Conservation (phyloP, 441 rosid genomes). For the Codiaeum variegatum region DNA sequence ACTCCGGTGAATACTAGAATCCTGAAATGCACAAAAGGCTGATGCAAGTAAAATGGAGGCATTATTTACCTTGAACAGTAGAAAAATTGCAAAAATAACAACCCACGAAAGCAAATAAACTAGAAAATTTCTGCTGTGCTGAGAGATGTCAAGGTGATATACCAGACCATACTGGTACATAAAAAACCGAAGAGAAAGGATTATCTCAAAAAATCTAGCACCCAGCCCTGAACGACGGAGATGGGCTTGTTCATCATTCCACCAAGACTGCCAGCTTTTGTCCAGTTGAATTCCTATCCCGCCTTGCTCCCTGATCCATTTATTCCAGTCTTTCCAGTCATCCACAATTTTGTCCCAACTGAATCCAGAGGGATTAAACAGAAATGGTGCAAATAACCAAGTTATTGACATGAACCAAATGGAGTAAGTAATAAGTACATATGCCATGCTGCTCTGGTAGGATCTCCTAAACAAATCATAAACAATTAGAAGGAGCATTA, state of each 20-base stretch:
- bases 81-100: constrained; percentile 72
- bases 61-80: constrained; percentile 66
- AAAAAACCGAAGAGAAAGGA: constrained; percentile 83
- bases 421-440: constrained; percentile 80
- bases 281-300: constrained; percentile 94
- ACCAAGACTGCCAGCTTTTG: constrained; percentile 99
- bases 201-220: constrained; percentile 68
- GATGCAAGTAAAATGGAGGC: background rate
- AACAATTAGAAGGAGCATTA: constrained; percentile 66
- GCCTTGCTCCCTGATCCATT: constrained; percentile 97
- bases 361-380: constrained; percentile 92
- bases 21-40: background rate
- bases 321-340: constrained; percentile 99
- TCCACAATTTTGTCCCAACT: constrained; percentile 83
- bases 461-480: constrained; percentile 86
- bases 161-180: constrained; percentile 97
- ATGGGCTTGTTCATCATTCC: constrained; percentile 94
- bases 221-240: constrained; percentile 67
- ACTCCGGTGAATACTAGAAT: background rate
- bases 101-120: constrained; percentile 95
- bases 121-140: constrained; percentile 70
- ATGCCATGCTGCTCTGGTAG: constrained; percentile 81
- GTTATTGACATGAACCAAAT: constrained; percentile 96
- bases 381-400: constrained; percentile 94
- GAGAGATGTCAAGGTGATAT: constrained; percentile 95